Conservation (phyloP, 192 early-diverging fungal species). For the Podila minutissima region DNA sequence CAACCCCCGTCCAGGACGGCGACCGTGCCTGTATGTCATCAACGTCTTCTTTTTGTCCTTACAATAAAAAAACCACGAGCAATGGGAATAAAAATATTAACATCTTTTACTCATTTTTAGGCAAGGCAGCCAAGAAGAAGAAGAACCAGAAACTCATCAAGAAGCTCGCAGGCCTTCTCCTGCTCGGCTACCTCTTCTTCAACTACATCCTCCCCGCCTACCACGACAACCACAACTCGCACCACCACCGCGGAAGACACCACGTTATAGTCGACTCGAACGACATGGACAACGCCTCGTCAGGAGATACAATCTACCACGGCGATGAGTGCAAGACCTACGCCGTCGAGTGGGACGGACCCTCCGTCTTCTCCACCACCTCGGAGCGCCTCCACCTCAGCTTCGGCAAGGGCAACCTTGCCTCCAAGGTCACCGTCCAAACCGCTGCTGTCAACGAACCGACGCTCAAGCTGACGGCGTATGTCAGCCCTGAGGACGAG, state of each 20-base stretch:
- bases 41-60: neutral
- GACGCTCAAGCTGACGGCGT: neutral
- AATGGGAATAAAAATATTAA: too few relatives aligned
- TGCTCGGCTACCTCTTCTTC: neutral
- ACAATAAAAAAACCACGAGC: too few relatives aligned
- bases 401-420: neutral
- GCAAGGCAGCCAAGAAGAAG: neutral
- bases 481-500: neutral
- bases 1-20: neutral
- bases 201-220: neutral
- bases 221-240: neutral
- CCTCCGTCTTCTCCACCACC: neutral
- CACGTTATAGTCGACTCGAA: too few relatives aligned
- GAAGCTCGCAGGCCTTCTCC: neutral
- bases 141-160: neutral
- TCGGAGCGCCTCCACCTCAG: neutral
- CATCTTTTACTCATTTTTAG: too few relatives aligned
- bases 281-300: neutral
- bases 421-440: neutral
- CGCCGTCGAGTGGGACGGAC: neutral
- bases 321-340: neutral
- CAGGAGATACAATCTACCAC: neutral
- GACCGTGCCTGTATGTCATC: neutral
- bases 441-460: neutral
- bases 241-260: too few relatives aligned